These are phyloP conservation scores for Xanthoceras sorbifolium DNA, from an alignment of 345 rosid genomes.

Conservation along the genomic window DNA sequence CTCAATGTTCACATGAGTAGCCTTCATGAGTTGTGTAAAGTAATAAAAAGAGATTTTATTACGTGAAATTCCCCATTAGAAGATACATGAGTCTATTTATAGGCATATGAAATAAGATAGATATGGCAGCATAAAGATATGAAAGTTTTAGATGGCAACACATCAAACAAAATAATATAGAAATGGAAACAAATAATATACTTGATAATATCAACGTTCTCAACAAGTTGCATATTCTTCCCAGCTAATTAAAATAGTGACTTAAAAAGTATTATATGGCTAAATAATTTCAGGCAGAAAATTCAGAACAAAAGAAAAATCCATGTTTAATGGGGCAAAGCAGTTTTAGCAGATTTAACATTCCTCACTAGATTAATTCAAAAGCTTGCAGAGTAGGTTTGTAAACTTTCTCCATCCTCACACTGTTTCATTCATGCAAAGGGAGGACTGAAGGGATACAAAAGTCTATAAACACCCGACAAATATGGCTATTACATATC, in stretches of 20 bases:
- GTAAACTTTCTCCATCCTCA: neutral
- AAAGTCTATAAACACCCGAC: too few species aligned
- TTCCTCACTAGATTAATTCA: neutral
- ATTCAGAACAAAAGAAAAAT: conserved; percentile 8
- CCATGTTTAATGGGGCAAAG: neutral
- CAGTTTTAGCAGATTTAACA: neutral
- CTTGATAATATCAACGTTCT: neutral
- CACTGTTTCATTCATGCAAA: neutral
- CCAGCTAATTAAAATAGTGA: neutral
- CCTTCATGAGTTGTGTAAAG: neutral
- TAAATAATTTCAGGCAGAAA: neutral
- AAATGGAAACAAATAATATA: neutral
- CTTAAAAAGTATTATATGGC: neutral
- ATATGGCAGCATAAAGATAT: neutral
- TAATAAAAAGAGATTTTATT: neutral
- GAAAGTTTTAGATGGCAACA: neutral
- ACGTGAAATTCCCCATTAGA: neutral
- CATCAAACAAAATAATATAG: neutral
- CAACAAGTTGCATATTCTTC: conserved; percentile 1
- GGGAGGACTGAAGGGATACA: neutral
- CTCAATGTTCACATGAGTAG: neutral
- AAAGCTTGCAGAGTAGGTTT: too few species aligned
- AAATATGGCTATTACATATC: too few species aligned
- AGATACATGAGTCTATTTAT: neutral
- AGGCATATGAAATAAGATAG: neutral